Evolutionary conservation across 2,329 filamentous ascomycete species (phyloP).

Genomic region (Chalaropsis ovoidea): DNA sequence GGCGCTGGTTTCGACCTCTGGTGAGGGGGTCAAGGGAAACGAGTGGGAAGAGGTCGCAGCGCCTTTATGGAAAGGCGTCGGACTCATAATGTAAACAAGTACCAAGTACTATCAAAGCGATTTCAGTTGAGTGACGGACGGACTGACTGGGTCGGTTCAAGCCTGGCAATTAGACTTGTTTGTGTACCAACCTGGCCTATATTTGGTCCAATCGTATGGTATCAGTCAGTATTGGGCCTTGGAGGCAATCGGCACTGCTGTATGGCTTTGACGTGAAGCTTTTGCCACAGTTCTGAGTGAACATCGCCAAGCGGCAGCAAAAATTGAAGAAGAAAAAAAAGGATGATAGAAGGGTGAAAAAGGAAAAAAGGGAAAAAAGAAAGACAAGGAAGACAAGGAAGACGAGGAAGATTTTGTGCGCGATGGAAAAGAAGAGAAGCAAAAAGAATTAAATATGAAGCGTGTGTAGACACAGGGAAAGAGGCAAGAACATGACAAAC

Average conservation of each 20-base stretch:
- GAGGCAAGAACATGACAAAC: too few relatives aligned
- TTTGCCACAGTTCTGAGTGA: background rate
- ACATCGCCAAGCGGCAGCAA: background rate
- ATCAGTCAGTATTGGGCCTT: background rate
- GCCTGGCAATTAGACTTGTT: background rate
- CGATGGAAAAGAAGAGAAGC: background rate
- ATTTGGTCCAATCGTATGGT: background rate
- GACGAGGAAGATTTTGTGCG: background rate
- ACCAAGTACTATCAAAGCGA: background rate
- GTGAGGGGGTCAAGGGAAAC: conserved; percentile 24
- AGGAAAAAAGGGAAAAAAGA: background rate
- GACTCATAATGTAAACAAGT: background rate
- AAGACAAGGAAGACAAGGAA: background rate
- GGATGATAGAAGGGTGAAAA: background rate
- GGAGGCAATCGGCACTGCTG: background rate
- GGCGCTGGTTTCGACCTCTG: conserved; percentile 10
- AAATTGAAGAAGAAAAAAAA: background rate
- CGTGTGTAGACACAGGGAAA: background rate
- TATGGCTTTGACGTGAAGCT: background rate
- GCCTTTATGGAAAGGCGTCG: background rate
- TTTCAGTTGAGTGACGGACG: background rate
- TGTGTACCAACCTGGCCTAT: background rate
- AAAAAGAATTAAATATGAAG: background rate
- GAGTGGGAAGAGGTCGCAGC: conserved; percentile 11
- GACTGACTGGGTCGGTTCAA: background rate